Base-by-base conservation (phyloP, 805 yeast genomes). In the Ogataea paradorogensis region DNA sequence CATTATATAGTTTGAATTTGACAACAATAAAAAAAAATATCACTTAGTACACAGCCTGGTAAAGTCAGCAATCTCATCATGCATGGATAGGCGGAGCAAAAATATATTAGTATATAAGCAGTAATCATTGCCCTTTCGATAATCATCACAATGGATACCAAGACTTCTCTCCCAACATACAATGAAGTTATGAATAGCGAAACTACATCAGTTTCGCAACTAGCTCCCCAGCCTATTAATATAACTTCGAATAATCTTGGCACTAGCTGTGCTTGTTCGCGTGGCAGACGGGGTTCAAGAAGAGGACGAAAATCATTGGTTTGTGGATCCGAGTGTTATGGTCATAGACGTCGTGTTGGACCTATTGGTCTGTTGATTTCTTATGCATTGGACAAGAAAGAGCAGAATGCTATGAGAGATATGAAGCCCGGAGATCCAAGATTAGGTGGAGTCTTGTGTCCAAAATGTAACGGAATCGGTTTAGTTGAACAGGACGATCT, bases 361-460 rank as follows among this genome's bases (percentile, higher is more conserved):
- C 18, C 24, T 11, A 9, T 15, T 16, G 29, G 29, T 10, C 13
- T 33, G 21, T 15, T 27, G 16, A 9, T 27, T 27, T 6, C 7
- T 8, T 13, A 27, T 13, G 29, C 15, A 10, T 10, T 13, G 16
- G 29, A 27, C 14, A 10, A 27, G 15, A 23, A 7, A 23, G n/a
- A 23, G 4, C 4, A 9, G 4, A 4, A 9, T 23, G 25, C 9
- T 23, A 23, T 9, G n/a, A 23, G 9, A 11, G 15, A 27, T 15
- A 15, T 27, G 29, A 27, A 27, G 8, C 29, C 29, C 15, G 95
- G 95, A 2, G 95, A 86, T 52, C 91, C 93, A 1, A 52, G 80
- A 23, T 57, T 75, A 46, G 95, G 95, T 1, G 95, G 95, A 1
- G 58, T 69, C 0, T 48, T 24, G 3, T 30, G 41, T 15, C 27